A percentile compares a stretch with the other conserved stretches of the same genome.
These are phyloP conservation scores for Syncephalis plumigaleata DNA, from an alignment of 371 early-diverging fungal genomes.

Conservation along the genomic window DNA sequence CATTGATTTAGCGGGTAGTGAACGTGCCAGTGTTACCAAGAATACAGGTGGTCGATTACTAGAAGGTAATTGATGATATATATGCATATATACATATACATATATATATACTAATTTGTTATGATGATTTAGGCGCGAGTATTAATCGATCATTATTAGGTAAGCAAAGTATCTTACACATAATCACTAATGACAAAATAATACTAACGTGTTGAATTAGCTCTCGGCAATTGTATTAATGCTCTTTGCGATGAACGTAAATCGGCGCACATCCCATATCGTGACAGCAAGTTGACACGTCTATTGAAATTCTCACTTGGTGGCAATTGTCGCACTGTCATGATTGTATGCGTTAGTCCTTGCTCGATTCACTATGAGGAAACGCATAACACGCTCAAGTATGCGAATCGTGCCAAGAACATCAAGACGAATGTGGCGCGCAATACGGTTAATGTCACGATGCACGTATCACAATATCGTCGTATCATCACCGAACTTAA, in stretches of 20 bases:
- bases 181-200: conserved; percentile 8
- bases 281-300: conserved; percentile 78
- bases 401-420: conserved; percentile 65
- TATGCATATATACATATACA: not conserved
- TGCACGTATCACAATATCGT: conserved; percentile 38
- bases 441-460: conserved; percentile 29
- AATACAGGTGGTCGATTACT: conserved; percentile 47
- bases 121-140: too few species aligned
- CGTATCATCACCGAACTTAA: conserved; percentile 31
- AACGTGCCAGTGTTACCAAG: conserved; percentile 47
- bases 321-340: conserved; percentile 66
- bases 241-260: conserved; percentile 51
- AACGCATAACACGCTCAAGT: conserved; percentile 77
- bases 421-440: conserved; percentile 44
- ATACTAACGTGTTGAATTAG: conserved; percentile 21
- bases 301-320: conserved; percentile 70
- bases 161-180: not conserved
- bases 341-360: conserved; percentile 75
- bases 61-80: conserved; percentile 23
- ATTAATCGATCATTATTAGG: conserved; percentile 71
- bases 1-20: conserved; percentile 87
- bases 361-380: conserved; percentile 53
- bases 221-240: conserved; percentile 85
- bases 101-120: too few species aligned
- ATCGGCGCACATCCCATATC: conserved; percentile 53